Evolutionary conservation across 495 filamentous ascomycete genomes (phyloP), one percentile per base, ranked within the genome.

Genomic region (Penicillium paradoxum): DNA sequence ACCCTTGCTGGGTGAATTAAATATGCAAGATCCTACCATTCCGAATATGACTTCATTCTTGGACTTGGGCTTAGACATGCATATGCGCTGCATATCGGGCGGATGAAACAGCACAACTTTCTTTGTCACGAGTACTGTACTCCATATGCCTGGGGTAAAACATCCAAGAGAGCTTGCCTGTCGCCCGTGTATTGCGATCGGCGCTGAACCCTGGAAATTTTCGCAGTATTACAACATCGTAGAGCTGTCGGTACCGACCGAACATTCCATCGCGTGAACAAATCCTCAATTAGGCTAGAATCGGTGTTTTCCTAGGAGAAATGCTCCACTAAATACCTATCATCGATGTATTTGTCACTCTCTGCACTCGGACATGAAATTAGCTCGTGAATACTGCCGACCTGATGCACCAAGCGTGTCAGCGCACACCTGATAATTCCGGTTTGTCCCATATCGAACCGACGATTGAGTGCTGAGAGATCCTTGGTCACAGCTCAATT

Each of bases 11-110:
- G 48, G 36, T 7, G 37, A 22, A 29, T n/a, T 36, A 24, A 36
- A 14, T 33, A 57, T 60, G 41, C 40, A 52, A 27, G 24, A 46
- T 40, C 44, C 43, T 37, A 14, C 4, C 21, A 55, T 55, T 49
- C 37, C 17, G 19, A 36, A 15, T 9, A 32, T 45, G 32, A 45
- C 19, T 18, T 51, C 49, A 51, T 51, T 49, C 49, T 43, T 24
- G 29, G 39, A 24, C 39, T 32, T 18, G 30, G 21, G 14, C 24
- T 42, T 8, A 10, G 13, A 33, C 29, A 51, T 51, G 39, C 49
- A 43, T 29, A 21, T 34, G 19, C 13, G 38, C 38, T 41, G 27
- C 48, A 42, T 32, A 14, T 42, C 14, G 25, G 17, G 6, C 6
- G 15, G 21, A 36, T 37, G 29, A 51, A 19, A 51, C 18, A 51